Conservation (phyloP, 2,329 filamentous ascomycete species). For the Arthroderma sp. region DNA sequence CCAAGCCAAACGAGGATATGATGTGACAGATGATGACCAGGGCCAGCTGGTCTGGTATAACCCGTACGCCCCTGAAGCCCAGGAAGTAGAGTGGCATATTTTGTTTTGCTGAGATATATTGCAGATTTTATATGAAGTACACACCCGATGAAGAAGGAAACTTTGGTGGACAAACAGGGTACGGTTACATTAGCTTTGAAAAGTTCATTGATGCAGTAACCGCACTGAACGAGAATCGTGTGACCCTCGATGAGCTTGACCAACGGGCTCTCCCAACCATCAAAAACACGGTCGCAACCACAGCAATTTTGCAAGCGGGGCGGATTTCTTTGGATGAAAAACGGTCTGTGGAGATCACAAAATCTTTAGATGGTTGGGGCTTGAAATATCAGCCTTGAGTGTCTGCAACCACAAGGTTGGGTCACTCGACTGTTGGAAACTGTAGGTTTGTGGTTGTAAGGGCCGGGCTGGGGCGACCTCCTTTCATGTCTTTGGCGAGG, state of each 20-base stretch:
- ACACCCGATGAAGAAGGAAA: conserved; percentile 90
- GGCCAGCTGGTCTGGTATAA: conserved; percentile 68
- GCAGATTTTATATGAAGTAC: conserved; percentile 78
- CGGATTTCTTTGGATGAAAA: conserved; percentile 70
- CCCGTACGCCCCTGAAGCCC: conserved; percentile 39
- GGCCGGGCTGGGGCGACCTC: no score
- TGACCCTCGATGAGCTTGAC: conserved; percentile 65
- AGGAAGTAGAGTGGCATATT: background rate
- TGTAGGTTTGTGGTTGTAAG: no score
- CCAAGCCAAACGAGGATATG: conserved; percentile 88
- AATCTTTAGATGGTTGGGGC: conserved; percentile 43
- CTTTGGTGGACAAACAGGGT: conserved; percentile 80
- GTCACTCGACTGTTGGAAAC: no score
- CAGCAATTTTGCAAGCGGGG: conserved; percentile 80
- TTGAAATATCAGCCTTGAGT: conserved; percentile 30
- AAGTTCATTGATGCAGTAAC: conserved; percentile 87
- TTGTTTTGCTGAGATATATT: background rate
- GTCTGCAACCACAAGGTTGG: no score
- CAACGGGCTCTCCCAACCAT: conserved; percentile 70
- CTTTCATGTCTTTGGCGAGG: no score
- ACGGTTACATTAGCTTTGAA: conserved; percentile 88
- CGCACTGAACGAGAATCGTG: conserved; percentile 58
- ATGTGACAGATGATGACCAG: conserved; percentile 69
- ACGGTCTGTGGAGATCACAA: conserved; percentile 57
- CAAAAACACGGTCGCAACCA: conserved; percentile 79